Evolutionary conservation across 2,329 filamentous ascomycete genomes (phyloP).

Genomic region (Corynespora cassiicola): DNA sequence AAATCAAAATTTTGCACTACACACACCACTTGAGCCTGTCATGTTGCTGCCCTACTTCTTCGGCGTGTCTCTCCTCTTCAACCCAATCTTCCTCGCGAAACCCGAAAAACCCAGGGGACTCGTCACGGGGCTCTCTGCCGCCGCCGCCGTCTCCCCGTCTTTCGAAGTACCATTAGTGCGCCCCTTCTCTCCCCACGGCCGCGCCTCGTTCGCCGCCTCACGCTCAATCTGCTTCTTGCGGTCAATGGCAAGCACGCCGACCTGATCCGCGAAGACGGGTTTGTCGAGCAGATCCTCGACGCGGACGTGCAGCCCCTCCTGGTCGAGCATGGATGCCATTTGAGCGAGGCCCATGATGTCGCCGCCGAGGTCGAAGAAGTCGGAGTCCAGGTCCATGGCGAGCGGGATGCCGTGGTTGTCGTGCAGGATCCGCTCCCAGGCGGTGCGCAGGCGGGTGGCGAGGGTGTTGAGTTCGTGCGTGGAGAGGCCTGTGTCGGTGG

Average conservation of each 20-base stretch:
- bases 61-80: constrained; percentile 23
- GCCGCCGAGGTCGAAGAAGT: constrained; percentile 43
- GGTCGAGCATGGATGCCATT: constrained; percentile 35
- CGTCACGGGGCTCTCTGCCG: constrained; percentile 16
- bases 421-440: constrained; percentile 39
- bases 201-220: constrained; percentile 31
- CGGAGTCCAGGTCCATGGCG: constrained; percentile 28
- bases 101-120: constrained; percentile 18
- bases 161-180: no score
- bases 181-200: constrained; percentile 39
- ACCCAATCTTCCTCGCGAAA: constrained; percentile 21
- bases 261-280: constrained; percentile 36
- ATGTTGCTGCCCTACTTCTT: constrained; percentile 11
- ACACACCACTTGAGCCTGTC: no score
- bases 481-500: constrained; percentile 32
- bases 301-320: constrained; percentile 28
- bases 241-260: constrained; percentile 31
- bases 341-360: constrained; percentile 43
- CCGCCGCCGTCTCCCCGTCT: constrained; percentile 5
- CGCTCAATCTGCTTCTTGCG: constrained; percentile 33
- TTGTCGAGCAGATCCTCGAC: constrained; percentile 42
- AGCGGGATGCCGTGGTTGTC: constrained; percentile 27
- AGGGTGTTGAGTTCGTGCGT: constrained; percentile 28
- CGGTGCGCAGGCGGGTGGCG: constrained; percentile 30
- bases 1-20: no score